Evolutionary conservation across 83 land plant genomes (phyloP).

Genomic region (Diphasiastrum complanatum): DNA sequence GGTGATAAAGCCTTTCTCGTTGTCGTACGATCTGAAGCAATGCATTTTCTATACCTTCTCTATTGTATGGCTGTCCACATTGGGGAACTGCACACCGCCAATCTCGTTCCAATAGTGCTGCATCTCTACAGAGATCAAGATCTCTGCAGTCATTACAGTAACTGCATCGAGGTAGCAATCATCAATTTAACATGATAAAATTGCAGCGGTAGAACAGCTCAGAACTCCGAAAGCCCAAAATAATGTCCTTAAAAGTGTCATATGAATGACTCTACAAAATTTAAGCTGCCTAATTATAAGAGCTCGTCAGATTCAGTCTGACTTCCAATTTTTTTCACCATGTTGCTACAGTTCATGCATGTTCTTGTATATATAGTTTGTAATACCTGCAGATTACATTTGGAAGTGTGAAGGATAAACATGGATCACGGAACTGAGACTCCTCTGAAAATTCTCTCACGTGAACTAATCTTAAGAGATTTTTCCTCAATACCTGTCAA

Average conservation of each 20-base stretch:
- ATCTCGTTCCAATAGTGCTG: slow-evolving; percentile 61
- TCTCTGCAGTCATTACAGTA: slow-evolving; percentile 97
- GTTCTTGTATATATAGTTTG: too few relatives aligned
- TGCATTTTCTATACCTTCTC: slow-evolving; percentile 79
- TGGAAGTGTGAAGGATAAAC: slow-evolving; percentile 72
- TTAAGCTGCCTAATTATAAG: too few relatives aligned
- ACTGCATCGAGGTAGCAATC: slow-evolving; percentile 32
- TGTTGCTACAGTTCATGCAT: too few relatives aligned
- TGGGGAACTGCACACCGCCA: slow-evolving; percentile 85
- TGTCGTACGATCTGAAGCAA: slow-evolving; percentile 89
- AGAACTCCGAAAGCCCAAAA: too few relatives aligned
- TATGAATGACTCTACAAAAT: too few relatives aligned
- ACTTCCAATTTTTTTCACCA: background rate
- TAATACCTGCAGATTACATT: slow-evolving; percentile 95
- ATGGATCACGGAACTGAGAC: slow-evolving; percentile 74
- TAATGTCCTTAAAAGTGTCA: too few relatives aligned
- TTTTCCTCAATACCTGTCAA: slow-evolving; percentile 93
- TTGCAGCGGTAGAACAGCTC: too few relatives aligned
- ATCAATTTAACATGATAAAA: background rate
- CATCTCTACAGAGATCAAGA: slow-evolving; percentile 80
- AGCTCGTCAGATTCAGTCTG: too few relatives aligned
- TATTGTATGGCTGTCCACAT: slow-evolving; percentile 90
- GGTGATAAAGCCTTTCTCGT: slow-evolving; percentile 85
- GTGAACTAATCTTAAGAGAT: slow-evolving; percentile 61
- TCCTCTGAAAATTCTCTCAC: slow-evolving; percentile 91